Percentiles rank a stretch among this genome's conserved stretches.
These are phyloP conservation scores for Zygosaccharomyces sapae DNA, from an alignment of 1,139 yeast species.

Conservation along the genomic window DNA sequence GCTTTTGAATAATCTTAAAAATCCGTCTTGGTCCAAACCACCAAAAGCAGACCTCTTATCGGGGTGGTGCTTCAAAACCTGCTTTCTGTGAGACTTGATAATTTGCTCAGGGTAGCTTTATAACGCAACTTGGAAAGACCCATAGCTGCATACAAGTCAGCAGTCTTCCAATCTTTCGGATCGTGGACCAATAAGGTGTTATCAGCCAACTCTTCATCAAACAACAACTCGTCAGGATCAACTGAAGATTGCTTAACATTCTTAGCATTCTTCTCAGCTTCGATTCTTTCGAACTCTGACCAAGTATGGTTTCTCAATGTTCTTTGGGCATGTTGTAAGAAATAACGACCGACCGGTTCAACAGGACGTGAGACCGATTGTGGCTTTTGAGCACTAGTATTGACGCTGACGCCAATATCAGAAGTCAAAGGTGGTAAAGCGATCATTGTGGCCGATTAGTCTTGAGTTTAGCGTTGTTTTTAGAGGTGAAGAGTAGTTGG, in stretches of 20 bases:
- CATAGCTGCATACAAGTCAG: constrained; percentile 93
- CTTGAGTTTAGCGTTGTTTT: not conserved
- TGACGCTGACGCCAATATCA: constrained; percentile 49
- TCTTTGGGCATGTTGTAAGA: constrained; percentile 95
- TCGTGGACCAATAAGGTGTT: constrained; percentile 74
- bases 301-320: constrained; percentile 95
- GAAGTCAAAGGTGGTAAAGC: constrained; percentile 39
- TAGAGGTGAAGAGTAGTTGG: not conserved
- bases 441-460: constrained; percentile 21
- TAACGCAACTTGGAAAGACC: constrained; percentile 89
- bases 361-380: constrained; percentile 78
- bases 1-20: constrained; percentile 99
- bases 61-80: constrained; percentile 95
- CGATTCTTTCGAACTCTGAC: constrained; percentile 93
- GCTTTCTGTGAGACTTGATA: constrained; percentile 94
- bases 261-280: constrained; percentile 85
- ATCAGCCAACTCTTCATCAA: constrained; percentile 69
- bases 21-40: constrained; percentile 92
- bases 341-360: constrained; percentile 96
- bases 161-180: constrained; percentile 97
- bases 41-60: constrained; percentile 80
- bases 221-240: constrained; percentile 70
- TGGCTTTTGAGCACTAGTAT: constrained; percentile 50
- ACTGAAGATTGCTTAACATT: constrained; percentile 61
- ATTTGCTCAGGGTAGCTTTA: constrained; percentile 92